These are phyloP conservation scores for Globisporangium sylvaticum DNA, from an alignment of 352 stramenopile species.

Conservation along the genomic window DNA sequence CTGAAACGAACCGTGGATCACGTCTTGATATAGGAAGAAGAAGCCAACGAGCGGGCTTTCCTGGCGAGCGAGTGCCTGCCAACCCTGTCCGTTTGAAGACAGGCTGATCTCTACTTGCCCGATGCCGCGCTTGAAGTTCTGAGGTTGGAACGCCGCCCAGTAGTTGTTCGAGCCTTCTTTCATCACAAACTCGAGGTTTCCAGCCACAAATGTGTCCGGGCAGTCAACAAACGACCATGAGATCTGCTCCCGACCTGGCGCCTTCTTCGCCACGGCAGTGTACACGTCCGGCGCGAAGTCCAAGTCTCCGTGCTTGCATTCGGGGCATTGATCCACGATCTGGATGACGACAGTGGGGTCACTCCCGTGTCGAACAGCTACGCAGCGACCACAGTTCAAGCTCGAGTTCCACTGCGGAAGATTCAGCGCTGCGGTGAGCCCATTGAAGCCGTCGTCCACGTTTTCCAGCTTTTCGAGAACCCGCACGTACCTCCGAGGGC, in stretches of 20 bases:
- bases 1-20: background rate
- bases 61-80: constrained; percentile 4
- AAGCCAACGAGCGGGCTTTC: constrained; percentile 2
- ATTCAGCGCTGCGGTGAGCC: constrained; percentile 13
- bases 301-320: constrained; percentile 11
- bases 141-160: constrained; percentile 14
- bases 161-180: constrained; percentile 14
- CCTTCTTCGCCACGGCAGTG: background rate
- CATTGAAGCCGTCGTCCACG: constrained; percentile 9
- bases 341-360: constrained; percentile 8
- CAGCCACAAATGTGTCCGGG: constrained; percentile 7
- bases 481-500: constrained; percentile 2
- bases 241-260: constrained; percentile 3
- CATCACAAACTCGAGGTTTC: constrained; percentile 12
- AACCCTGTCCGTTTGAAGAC: background rate
- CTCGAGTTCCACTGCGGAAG: constrained; percentile 8
- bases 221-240: constrained; percentile 16
- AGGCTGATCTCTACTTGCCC: constrained; percentile 9
- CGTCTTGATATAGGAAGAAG: constrained; percentile 7
- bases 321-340: constrained; percentile 12
- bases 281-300: constrained; percentile 14
- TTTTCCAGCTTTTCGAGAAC: constrained; percentile 2
- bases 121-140: constrained; percentile 15
- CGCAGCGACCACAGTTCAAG: constrained; percentile 15
- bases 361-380: constrained; percentile 4